Evolutionary conservation across 352 stramenopile genomes (phyloP), one percentile per base, ranked within the genome.

Genomic region (Aphanomyces stellatus): DNA sequence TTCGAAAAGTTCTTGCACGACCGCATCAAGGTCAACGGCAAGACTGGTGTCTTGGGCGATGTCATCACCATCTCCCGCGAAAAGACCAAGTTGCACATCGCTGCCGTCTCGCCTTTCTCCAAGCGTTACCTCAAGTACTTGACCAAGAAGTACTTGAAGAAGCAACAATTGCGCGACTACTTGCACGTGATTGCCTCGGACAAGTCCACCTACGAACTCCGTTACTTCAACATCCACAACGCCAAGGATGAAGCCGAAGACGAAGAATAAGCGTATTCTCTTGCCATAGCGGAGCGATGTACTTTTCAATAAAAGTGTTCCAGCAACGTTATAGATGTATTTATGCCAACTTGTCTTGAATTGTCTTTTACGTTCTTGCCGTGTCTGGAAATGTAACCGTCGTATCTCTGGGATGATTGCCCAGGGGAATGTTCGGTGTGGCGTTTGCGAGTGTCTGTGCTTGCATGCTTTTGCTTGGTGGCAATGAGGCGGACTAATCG

Each of bases 121-220:
- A 99, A 99, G 90, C 92, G 97, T 73, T 97, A 96, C 81, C 84
- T 96, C 69, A 99, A 99, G 88, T 99, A 99, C 85, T 77, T 99
- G 27, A 98, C 96, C 67, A 99, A 99, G 94, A 98, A 99, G 88
- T 99, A 99, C 93, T 84, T 99, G 73, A 99, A 99, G 92, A 99
- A 99, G 90, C 96, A 99, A 78, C 95, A 99, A 80, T 83, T 99
- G 62, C 95, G 96, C 76, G 97, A 99, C 90, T 99, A 99, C 84
- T 80, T 99, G 55, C 96, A 98, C 80, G 97, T 99, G 35, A 97
- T 99, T 84, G 96, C 97, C 42, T 93, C 88, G 69, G 95, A 96
- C 77, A 99, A 99, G 88, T 94, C 98, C 78, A 98, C 96, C 60
- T 99, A 99, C 86, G 96, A 99, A 82, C 81, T 99, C 60, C 85